Percentiles rank a stretch among this genome's conserved stretches.
Conservation (phyloP, 257 asterid genomes). For the Solanum sejunctum region DNA sequence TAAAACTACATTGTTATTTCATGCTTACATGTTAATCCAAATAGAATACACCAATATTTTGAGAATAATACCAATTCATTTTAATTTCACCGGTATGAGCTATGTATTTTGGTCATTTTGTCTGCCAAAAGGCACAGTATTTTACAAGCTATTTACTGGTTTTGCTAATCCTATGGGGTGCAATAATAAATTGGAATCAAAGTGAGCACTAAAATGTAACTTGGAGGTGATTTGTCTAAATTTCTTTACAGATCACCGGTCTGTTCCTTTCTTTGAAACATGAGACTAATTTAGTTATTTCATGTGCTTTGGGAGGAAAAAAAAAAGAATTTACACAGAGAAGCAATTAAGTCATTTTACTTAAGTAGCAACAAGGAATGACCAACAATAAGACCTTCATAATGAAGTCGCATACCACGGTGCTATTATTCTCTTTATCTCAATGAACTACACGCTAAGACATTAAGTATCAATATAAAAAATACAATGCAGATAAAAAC, state of each 20-base stretch:
- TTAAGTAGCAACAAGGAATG: background rate
- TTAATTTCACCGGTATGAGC: too few species aligned
- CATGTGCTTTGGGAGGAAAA: background rate
- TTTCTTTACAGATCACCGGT: background rate
- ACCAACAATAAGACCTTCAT: background rate
- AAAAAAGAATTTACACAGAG: background rate
- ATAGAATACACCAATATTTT: too few species aligned
- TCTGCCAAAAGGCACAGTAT: too few species aligned
- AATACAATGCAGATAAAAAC: slow-evolving; percentile 5
- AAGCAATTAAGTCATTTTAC: background rate
- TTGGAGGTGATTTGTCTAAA: background rate
- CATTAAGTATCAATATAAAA: background rate
- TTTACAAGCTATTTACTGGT: too few species aligned
- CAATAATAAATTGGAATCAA: too few species aligned
- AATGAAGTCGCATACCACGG: background rate
- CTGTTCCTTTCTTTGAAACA: background rate
- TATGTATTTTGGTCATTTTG: too few species aligned
- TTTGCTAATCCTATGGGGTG: too few species aligned
- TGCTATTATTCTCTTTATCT: background rate
- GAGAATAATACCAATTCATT: too few species aligned
- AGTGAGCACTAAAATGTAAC: background rate
- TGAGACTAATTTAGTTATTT: background rate
- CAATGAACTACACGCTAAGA: background rate
- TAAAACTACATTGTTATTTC: too few species aligned
- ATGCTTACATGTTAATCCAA: too few species aligned